Evolutionary conservation across 495 filamentous ascomycete species (phyloP).

Genomic region (Penicillium ucsense): DNA sequence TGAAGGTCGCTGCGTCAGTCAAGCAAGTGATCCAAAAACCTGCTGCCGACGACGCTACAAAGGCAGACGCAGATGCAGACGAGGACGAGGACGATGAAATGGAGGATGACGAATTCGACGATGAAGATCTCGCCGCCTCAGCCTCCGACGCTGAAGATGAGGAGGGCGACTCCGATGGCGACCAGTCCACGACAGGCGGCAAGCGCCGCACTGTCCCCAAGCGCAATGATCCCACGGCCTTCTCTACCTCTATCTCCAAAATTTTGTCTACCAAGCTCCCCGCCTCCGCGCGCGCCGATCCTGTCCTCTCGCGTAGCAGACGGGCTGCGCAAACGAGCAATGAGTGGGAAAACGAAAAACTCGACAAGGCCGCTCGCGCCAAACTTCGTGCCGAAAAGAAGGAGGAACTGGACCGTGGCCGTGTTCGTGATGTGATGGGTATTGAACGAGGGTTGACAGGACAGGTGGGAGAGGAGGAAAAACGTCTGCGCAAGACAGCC

Average conservation of each 20-base stretch:
- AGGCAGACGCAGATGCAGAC: slow-evolving; percentile 8
- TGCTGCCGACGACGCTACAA: neutral
- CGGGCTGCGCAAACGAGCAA: slow-evolving; percentile 54
- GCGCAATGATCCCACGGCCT: slow-evolving; percentile 82
- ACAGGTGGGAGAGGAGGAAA: slow-evolving; percentile 66
- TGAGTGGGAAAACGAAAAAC: slow-evolving; percentile 58
- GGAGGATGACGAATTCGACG: slow-evolving; percentile 26
- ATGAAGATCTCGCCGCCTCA: slow-evolving; percentile 24
- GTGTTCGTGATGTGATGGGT: slow-evolving; percentile 74
- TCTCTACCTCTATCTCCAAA: slow-evolving; percentile 82
- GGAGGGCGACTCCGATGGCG: slow-evolving; percentile 13
- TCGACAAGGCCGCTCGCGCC: slow-evolving; percentile 70
- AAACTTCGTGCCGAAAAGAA: slow-evolving; percentile 75
- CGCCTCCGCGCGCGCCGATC: slow-evolving; percentile 68
- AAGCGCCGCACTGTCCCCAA: slow-evolving; percentile 39
- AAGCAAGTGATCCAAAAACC: slow-evolving; percentile 8
- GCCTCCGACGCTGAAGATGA: slow-evolving; percentile 15
- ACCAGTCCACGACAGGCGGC: slow-evolving; percentile 9
- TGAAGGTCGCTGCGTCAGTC: slow-evolving; percentile 13
- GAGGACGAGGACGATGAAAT: slow-evolving; percentile 20
- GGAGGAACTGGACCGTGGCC: slow-evolving; percentile 71
- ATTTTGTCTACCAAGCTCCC: slow-evolving; percentile 84
- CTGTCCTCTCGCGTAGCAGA: slow-evolving; percentile 73
- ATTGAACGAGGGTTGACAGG: slow-evolving; percentile 35
- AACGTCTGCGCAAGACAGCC: slow-evolving; percentile 69